Base-by-base conservation (phyloP, 805 yeast genomes). In the Yamadazyma insecticola region DNA sequence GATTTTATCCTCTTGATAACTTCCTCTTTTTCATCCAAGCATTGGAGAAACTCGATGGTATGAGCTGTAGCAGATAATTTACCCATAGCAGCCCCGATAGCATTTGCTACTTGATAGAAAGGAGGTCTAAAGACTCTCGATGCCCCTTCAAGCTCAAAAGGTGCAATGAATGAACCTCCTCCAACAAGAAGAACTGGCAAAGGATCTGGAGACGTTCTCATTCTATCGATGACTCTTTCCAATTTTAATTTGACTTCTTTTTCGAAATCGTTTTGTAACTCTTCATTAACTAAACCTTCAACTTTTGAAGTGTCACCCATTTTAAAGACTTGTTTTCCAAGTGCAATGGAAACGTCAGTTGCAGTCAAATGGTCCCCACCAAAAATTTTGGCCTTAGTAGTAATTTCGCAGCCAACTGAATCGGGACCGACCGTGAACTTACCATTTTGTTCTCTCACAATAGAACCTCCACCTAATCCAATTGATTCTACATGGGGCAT, bases 391-490 rank as follows among this genome's bases (percentile, higher is more conserved):
- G 68, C 54, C 37, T 53, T 47, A 5, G 44, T 49, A 13, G 41
- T 29, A 18, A 64, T 59, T 16, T 68, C 70, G 24, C 56, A 41
- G 6, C 74, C 76, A 9, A 63, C 68, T 9, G 74, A 67, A 29
- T 68, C 75, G 1, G 76, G 75, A 2, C 75, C 75, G 22, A 70
- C 51, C 8, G 57, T 49, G 8, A 63, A 24, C 2, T 32, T 28
- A 6, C 22, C 36, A 16, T 37, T 44, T 4, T 40, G 39, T 13
- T 40, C 50, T 30, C 64, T 45, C 2, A 70, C 70, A 13, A 65
- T 48, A 2, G 74, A 69, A 3, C 75, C 75, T 32, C 75, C 75
- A 28, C 76, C 75, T 2, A 70, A 51, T 3, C 76, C 76, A 33
- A 70, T 63, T 37, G 65, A 55, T 39, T 66, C 70, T 5, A 67